Conservation (phyloP, 2,329 filamentous ascomycete species). For the Chaetomium strumarium region DNA sequence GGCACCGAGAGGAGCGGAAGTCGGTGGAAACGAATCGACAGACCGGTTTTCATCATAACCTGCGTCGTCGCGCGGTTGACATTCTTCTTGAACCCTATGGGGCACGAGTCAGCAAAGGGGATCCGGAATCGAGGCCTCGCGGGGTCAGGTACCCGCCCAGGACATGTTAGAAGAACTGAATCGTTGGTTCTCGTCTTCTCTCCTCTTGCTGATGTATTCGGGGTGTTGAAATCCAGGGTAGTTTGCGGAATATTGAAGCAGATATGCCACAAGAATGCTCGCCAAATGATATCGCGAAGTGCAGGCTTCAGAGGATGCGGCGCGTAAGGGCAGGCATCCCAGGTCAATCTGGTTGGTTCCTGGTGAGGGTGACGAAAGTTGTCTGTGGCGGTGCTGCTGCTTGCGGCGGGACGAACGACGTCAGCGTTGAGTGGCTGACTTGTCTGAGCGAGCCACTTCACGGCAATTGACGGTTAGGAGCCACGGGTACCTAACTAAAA, state of each 20-base stretch:
- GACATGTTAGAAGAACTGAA: slow-evolving; percentile 35
- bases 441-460: slow-evolving; percentile 2
- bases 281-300: slow-evolving; percentile 1
- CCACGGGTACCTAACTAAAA: too few species aligned
- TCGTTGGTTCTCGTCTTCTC: not conserved
- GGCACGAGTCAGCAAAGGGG: slow-evolving; percentile 4
- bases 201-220: not conserved
- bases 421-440: not conserved
- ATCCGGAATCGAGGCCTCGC: slow-evolving; percentile 2
- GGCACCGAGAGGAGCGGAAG: not conserved
- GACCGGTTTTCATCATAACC: slow-evolving; percentile 99
- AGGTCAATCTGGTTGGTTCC: slow-evolving; percentile 6
- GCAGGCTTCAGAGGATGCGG: not conserved
- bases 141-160: slow-evolving; percentile 39
- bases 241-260: not conserved
- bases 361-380: slow-evolving; percentile 22
- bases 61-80: slow-evolving; percentile 98
- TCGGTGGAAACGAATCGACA: slow-evolving; percentile 22
- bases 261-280: not conserved
- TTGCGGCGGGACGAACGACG: slow-evolving; percentile 4
- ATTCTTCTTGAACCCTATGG: slow-evolving; percentile 81
- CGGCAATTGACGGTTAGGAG: too few species aligned
- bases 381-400: slow-evolving; percentile 24
- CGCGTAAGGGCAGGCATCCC: not conserved
- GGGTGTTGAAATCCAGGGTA: not conserved